A percentile compares a stretch with the other conserved stretches of the same genome.
phyloP scores from a whole-genome alignment of 371 early-diverging fungal species.

The Thermomucor indicae-seudaticae region DNA sequence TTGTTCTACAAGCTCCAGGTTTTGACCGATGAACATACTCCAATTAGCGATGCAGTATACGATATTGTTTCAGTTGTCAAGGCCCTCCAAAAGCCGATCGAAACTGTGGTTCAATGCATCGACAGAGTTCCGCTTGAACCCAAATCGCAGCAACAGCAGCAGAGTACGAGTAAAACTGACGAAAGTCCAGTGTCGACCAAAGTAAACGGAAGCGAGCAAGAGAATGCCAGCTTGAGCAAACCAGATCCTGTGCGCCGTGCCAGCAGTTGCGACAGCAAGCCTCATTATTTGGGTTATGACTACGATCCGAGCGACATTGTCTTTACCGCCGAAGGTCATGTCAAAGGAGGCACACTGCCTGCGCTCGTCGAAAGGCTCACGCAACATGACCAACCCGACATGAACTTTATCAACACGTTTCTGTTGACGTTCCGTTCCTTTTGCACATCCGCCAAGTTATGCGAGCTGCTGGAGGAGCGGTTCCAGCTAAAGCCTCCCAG shows the following conservation, averaged over 20 bases:
- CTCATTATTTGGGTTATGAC: slow-evolving; percentile 64
- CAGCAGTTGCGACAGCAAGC: too few relatives aligned
- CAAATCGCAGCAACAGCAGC: too few relatives aligned
- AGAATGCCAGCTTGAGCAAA: slow-evolving; percentile 7
- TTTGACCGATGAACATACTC: slow-evolving; percentile 32
- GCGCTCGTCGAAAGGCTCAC: slow-evolving; percentile 87
- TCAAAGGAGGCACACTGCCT: slow-evolving; percentile 82
- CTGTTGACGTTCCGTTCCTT: slow-evolving; percentile 88
- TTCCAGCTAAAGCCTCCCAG: slow-evolving; percentile 69
- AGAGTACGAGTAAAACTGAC: too few relatives aligned
- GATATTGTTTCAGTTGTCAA: too few relatives aligned
- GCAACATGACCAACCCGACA: slow-evolving; percentile 71
- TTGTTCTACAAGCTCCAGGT: slow-evolving; percentile 60
- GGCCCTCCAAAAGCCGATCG: too few relatives aligned
- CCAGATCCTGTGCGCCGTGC: too few relatives aligned
- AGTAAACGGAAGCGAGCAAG: slow-evolving; percentile 12
- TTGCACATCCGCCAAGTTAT: slow-evolving; percentile 63
- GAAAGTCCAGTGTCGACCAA: too few relatives aligned
- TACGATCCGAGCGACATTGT: slow-evolving; percentile 71
- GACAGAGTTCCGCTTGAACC: too few relatives aligned
- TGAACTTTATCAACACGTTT: slow-evolving; percentile 75
- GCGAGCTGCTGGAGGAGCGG: slow-evolving; percentile 64
- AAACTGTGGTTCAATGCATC: too few relatives aligned
- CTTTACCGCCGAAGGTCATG: slow-evolving; percentile 77
- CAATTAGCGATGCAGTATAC: background rate